Base-by-base conservation (phyloP, 495 filamentous ascomycete genomes). In the Trichocladium uniseriatum region DNA sequence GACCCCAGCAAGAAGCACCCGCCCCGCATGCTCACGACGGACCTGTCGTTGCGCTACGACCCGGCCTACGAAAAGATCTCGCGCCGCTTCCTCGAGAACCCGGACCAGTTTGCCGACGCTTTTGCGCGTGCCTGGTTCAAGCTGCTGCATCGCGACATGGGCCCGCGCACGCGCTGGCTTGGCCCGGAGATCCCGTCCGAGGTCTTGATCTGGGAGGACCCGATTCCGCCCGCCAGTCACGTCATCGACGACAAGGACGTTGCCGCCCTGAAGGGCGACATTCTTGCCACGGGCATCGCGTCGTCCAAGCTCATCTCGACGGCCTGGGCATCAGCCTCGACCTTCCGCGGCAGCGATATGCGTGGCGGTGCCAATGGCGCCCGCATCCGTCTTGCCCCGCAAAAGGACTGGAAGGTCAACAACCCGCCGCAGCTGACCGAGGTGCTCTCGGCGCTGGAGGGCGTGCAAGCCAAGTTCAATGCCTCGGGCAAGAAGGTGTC, bases 61-160 rank as follows among this genome's bases (percentile, higher is more conserved):
- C 80, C 80, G 8, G 72, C 49, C 20, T 87, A 84, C 70, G 81
- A 84, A 68, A 84, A 85, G 78, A 81, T 87, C 59, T 70, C 79
- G 13, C 79, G 81, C 36, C 74, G 75, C 52, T 85, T 79, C 74
- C 69, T 81, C 34, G 75, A 73, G 50, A 62, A 87, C 63, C 79
- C 79, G 1, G 78, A 81, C 52, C 64, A 83, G 70, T 74, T 85
- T 43, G 72, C 72, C 41, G 79, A 84, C 50, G 80, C 70, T 5
- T 87, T 86, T 55, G 67, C 75, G 38, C 76, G 78, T 40, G 82
- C 83, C 43, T 87, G 83, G 83, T 87, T 87, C 76, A 87, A 87
- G 77, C 74, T 87, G 45, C 69, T 82, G 31, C 83, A 87, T 69
- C 80, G 83, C 65, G 83, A 87, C 61, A 73, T 87, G 67, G 83